Evolutionary conservation across 2,329 filamentous ascomycete genomes (phyloP).

Genomic region (Pseudogymnoascus verrucosus): DNA sequence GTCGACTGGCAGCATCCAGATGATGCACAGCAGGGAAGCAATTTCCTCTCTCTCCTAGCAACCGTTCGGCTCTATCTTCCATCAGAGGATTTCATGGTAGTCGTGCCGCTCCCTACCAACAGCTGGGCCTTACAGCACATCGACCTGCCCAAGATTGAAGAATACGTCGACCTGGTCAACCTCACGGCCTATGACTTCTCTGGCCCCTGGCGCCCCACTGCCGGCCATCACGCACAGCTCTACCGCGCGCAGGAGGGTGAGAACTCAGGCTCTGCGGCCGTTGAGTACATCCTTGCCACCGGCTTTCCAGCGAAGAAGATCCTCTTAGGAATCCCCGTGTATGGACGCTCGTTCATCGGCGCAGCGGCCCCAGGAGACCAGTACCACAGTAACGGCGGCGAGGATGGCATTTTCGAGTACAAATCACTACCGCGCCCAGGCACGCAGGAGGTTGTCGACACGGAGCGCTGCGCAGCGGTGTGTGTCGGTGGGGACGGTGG

Average conservation of each 20-base stretch:
- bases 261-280: slow-evolving; percentile 57
- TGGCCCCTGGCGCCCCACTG: slow-evolving; percentile 58
- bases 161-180: slow-evolving; percentile 68
- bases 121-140: slow-evolving; percentile 61
- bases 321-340: slow-evolving; percentile 66
- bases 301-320: slow-evolving; percentile 66
- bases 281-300: slow-evolving; percentile 56
- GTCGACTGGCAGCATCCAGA: slow-evolving; percentile 77
- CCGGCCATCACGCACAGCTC: slow-evolving; percentile 70
- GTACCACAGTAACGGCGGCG: slow-evolving; percentile 47
- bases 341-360: slow-evolving; percentile 66
- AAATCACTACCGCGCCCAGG: slow-evolving; percentile 54
- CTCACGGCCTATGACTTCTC: slow-evolving; percentile 76
- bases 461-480: slow-evolving; percentile 58
- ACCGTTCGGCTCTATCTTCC: slow-evolving; percentile 60
- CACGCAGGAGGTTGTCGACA: slow-evolving; percentile 61
- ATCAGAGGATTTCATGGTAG: slow-evolving; percentile 59
- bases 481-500: slow-evolving; percentile 67
- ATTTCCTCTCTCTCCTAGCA: slow-evolving; percentile 63
- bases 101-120: slow-evolving; percentile 63
- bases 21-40: slow-evolving; percentile 54
- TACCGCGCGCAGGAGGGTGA: slow-evolving; percentile 53
- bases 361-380: slow-evolving; percentile 57
- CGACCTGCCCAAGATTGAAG: slow-evolving; percentile 52
- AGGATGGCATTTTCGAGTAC: slow-evolving; percentile 69